Conservation (phyloP, 768 basidiomycete genomes). For the Termitomyces sp. region DNA sequence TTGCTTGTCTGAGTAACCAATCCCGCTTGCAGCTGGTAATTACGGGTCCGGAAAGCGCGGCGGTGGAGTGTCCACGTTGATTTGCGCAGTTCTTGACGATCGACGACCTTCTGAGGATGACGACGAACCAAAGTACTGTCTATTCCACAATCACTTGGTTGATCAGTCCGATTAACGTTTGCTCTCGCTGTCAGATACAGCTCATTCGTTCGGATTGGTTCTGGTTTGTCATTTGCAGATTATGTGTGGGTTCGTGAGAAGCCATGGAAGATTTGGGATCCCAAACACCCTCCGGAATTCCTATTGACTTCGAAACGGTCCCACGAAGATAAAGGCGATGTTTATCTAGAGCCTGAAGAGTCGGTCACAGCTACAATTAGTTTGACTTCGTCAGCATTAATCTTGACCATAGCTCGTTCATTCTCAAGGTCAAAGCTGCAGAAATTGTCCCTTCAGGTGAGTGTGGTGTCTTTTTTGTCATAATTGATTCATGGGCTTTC, state of each 20-base stretch:
- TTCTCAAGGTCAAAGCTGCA: constrained; percentile 89
- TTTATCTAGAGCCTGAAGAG: constrained; percentile 90
- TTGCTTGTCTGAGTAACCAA: background rate
- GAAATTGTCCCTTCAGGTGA: constrained; percentile 79
- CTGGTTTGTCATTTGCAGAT: constrained; percentile 82
- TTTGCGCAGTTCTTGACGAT: constrained; percentile 88
- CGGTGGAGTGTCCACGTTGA: constrained; percentile 84
- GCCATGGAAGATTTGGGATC: constrained; percentile 81
- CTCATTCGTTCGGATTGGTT: constrained; percentile 86
- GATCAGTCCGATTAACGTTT: background rate
- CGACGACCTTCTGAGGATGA: constrained; percentile 50
- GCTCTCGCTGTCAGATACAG: constrained; percentile 54
- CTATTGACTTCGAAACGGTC: constrained; percentile 54
- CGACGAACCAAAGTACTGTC: constrained; percentile 58
- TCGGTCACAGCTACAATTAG: constrained; percentile 29
- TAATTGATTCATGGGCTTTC: constrained; percentile 5
- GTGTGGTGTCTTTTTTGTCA: background rate
- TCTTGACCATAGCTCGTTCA: constrained; percentile 69
- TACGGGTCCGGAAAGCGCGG: constrained; percentile 85
- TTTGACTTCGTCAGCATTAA: background rate
- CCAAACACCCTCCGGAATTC: constrained; percentile 70
- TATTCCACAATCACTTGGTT: background rate
- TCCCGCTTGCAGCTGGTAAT: constrained; percentile 57
- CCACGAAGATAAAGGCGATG: constrained; percentile 82
- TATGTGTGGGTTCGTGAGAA: constrained; percentile 81